Conservation (phyloP, 768 basidiomycete genomes). For the Mycena floridula region DNA sequence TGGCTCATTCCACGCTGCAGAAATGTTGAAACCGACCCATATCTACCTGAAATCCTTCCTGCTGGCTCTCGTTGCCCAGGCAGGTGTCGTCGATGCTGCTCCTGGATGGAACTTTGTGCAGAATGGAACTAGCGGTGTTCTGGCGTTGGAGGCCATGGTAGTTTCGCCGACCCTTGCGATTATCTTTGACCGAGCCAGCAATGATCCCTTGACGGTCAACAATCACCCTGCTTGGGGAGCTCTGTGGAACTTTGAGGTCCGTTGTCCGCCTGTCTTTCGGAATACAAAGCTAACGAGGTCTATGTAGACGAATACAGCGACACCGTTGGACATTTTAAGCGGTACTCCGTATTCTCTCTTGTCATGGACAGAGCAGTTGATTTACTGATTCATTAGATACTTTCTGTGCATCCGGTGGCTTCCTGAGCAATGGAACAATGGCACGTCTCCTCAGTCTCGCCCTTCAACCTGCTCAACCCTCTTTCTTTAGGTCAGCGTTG, state of each 20-base stretch:
- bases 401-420: constrained; percentile 49
- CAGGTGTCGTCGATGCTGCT: too few species aligned
- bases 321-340: constrained; percentile 38
- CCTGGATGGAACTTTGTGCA: constrained; percentile 7
- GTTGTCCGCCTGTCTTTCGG: too few species aligned
- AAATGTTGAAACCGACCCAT: too few species aligned
- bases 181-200: constrained; percentile 52
- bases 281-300: too few species aligned
- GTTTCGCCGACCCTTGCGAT: constrained; percentile 16
- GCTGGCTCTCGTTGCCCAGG: too few species aligned
- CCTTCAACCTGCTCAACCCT: not conserved
- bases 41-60: too few species aligned
- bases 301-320: constrained; percentile 38
- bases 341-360: too few species aligned
- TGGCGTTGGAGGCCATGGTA: constrained; percentile 14
- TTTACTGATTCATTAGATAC: constrained; percentile 48
- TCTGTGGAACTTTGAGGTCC: constrained; percentile 41
- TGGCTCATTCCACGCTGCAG: too few species aligned
- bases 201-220: constrained; percentile 38
- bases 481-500: constrained; percentile 25
- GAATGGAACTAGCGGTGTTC: constrained; percentile 8
- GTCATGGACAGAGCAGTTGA: too few species aligned
- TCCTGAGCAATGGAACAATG: constrained; percentile 57
- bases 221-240: constrained; percentile 47
- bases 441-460: constrained; percentile 18